These are phyloP conservation scores for Metrosideros polymorpha DNA, from an alignment of 441 rosid genomes.

Conservation along the genomic window DNA sequence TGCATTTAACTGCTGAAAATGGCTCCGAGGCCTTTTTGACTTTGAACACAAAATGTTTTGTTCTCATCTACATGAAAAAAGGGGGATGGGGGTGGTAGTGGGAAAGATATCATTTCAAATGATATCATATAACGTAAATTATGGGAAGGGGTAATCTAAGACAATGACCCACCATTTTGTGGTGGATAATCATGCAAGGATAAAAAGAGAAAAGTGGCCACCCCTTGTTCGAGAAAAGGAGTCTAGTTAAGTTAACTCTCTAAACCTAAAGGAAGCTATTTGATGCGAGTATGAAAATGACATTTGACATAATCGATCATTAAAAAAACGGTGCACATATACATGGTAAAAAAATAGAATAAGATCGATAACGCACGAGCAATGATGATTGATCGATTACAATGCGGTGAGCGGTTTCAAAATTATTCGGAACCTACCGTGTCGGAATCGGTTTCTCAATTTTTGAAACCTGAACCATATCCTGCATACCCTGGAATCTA, in stretches of 20 bases:
- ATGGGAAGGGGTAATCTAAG: background rate
- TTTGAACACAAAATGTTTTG: constrained; percentile 2
- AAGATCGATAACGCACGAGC: background rate
- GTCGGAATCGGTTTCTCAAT: no score
- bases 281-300: background rate
- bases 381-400: background rate
- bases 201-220: background rate
- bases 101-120: constrained; percentile 20
- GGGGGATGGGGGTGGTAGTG: constrained; percentile 3
- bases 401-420: no score
- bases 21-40: constrained; percentile 12
- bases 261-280: background rate
- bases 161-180: background rate
- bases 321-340: background rate
- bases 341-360: background rate
- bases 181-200: background rate
- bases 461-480: no score
- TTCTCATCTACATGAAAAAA: background rate
- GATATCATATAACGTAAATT: constrained; percentile 13
- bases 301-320: background rate
- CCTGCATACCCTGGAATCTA: no score
- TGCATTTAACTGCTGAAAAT: background rate
- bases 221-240: background rate
- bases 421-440: no score
- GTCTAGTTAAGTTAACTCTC: background rate